These are phyloP conservation scores for Leccinum uliginosum DNA, from an alignment of 768 basidiomycete species.

Conservation along the genomic window DNA sequence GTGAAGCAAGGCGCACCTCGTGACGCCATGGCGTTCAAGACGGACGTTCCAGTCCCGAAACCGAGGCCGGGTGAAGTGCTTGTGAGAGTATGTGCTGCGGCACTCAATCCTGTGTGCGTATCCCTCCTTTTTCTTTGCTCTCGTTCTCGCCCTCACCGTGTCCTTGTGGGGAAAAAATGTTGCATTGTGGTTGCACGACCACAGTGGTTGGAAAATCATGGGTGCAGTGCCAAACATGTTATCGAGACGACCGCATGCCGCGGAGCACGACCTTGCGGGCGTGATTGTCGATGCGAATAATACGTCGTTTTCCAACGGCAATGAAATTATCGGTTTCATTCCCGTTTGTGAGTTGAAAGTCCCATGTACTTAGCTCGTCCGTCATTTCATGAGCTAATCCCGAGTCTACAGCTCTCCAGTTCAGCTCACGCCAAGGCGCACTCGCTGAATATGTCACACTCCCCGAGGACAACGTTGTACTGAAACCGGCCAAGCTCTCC, in stretches of 20 bases:
- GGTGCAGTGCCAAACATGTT: slow-evolving; percentile 42
- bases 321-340: slow-evolving; percentile 60
- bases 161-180: neutral
- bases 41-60: slow-evolving; percentile 30
- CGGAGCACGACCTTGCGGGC: slow-evolving; percentile 64
- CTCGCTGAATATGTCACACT: slow-evolving; percentile 54
- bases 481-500: slow-evolving; percentile 44
- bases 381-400: neutral
- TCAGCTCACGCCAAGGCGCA: slow-evolving; percentile 46
- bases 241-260: slow-evolving; percentile 43
- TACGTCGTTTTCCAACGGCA: slow-evolving; percentile 50
- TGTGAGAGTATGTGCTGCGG: slow-evolving; percentile 48
- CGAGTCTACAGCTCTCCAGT: slow-evolving; percentile 20
- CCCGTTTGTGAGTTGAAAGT: slow-evolving; percentile 29
- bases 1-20: slow-evolving; percentile 28
- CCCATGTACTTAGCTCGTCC: neutral
- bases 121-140: neutral
- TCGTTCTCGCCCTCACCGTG: neutral
- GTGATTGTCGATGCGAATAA: slow-evolving; percentile 53
- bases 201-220: slow-evolving; percentile 61
- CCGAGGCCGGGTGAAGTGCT: slow-evolving; percentile 42
- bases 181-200: neutral
- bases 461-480: slow-evolving; percentile 21
- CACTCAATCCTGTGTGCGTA: slow-evolving; percentile 65
- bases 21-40: slow-evolving; percentile 26